Evolutionary conservation across 257 asterid species (phyloP).

Genomic region (Nicotiana benthamiana): DNA sequence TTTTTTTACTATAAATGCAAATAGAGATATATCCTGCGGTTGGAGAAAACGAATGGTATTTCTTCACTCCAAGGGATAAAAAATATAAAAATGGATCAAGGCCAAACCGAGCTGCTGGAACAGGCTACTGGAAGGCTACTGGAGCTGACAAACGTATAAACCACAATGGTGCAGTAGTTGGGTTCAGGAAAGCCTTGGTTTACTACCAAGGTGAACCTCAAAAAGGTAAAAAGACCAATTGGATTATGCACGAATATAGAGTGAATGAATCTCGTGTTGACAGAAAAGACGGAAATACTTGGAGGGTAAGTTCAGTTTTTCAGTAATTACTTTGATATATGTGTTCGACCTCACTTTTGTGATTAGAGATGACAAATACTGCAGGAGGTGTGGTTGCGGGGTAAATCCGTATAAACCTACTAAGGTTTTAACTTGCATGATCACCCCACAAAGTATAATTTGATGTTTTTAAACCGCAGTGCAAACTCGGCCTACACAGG

Average conservation of each 20-base stretch:
- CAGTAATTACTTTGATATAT: too few species aligned
- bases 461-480: too few species aligned
- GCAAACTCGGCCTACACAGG: too few species aligned
- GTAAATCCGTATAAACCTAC: too few species aligned
- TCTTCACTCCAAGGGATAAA: conserved; percentile 19
- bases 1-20: too few species aligned
- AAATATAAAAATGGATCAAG: conserved; percentile 15
- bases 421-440: too few species aligned
- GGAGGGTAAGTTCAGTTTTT: conserved; percentile 1
- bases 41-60: conserved; percentile 19
- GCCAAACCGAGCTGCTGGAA: conserved; percentile 18
- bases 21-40: background rate
- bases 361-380: too few species aligned
- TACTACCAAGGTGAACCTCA: conserved; percentile 6
- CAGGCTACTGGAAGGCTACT: conserved; percentile 27
- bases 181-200: conserved; percentile 16
- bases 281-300: background rate
- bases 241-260: conserved; percentile 26
- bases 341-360: too few species aligned
- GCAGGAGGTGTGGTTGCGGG: too few species aligned
- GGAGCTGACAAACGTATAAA: conserved; percentile 15
- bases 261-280: background rate
- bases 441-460: too few species aligned
- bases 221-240: background rate
- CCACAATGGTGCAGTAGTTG: background rate